These are phyloP conservation scores for Leucocoprinus leucothites DNA, from an alignment of 768 basidiomycete genomes.

Conservation along the genomic window DNA sequence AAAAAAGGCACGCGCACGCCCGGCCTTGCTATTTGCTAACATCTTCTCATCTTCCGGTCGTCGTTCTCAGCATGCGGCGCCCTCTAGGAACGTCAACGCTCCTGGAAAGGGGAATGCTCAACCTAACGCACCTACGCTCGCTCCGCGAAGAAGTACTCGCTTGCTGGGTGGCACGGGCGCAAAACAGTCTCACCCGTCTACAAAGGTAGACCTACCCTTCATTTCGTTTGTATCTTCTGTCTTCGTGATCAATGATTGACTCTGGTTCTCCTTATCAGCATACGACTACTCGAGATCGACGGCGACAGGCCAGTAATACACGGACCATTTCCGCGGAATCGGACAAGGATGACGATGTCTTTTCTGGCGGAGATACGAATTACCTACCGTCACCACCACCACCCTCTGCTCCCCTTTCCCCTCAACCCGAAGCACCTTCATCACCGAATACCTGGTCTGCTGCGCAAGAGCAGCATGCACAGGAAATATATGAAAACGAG, in stretches of 20 bases:
- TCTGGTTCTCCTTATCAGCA: slow-evolving; percentile 14
- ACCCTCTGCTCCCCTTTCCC: slow-evolving; percentile 46
- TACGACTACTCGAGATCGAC: slow-evolving; percentile 48
- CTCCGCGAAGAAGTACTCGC: slow-evolving; percentile 72
- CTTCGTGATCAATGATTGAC: slow-evolving; percentile 11
- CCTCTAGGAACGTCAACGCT: slow-evolving; percentile 54
- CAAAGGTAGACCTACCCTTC: slow-evolving; percentile 44
- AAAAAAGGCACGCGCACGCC: slow-evolving; percentile 92
- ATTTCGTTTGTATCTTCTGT: slow-evolving; percentile 2
- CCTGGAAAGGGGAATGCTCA: slow-evolving; percentile 51
- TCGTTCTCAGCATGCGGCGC: slow-evolving; percentile 70
- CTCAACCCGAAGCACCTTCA: slow-evolving; percentile 61
- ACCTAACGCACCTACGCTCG: slow-evolving; percentile 37
- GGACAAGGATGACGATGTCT: slow-evolving; percentile 66
- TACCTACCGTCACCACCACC: slow-evolving; percentile 63
- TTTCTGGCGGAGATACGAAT: slow-evolving; percentile 43
- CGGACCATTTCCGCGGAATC: slow-evolving; percentile 66
- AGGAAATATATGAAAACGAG: slow-evolving; percentile 67
- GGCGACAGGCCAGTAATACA: slow-evolving; percentile 50
- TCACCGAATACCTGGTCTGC: slow-evolving; percentile 62
- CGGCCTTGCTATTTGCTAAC: slow-evolving; percentile 84
- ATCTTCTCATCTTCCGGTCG: slow-evolving; percentile 84
- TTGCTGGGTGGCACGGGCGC: slow-evolving; percentile 54
- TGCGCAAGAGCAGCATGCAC: slow-evolving; percentile 66
- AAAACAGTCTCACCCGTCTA: slow-evolving; percentile 42